Percentiles rank a stretch among this genome's conserved stretches.
These are phyloP conservation scores for Candida sanyaensis DNA, from an alignment of 1,139 yeast genomes.

Conservation along the genomic window DNA sequence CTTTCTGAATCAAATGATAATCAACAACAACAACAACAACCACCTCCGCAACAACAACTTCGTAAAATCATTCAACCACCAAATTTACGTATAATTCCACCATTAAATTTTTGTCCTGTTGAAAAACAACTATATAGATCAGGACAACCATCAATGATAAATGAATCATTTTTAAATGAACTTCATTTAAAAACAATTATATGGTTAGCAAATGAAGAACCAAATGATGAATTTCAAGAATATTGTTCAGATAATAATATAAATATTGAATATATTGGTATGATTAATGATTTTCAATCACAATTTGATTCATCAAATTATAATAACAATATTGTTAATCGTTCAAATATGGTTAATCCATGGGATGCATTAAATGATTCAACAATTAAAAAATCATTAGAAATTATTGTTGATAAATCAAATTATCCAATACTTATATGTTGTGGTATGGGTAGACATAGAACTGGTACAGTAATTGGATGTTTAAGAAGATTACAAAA, in stretches of 20 bases:
- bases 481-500: slow-evolving; percentile 88
- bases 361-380: slow-evolving; percentile 96
- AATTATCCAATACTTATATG: slow-evolving; percentile 86
- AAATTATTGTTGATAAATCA: slow-evolving; percentile 67
- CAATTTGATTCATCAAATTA: slow-evolving; percentile 20
- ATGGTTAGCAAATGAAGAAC: slow-evolving; percentile 96
- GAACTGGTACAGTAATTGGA: slow-evolving; percentile 95
- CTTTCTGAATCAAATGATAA: too few relatives aligned
- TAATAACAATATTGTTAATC: slow-evolving; percentile 11
- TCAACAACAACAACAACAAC: slow-evolving; percentile 7
- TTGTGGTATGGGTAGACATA: slow-evolving; percentile 97
- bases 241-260: slow-evolving; percentile 76
- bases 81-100: slow-evolving; percentile 76
- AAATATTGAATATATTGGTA: slow-evolving; percentile 62
- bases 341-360: slow-evolving; percentile 47
- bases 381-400: slow-evolving; percentile 77
- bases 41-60: slow-evolving; percentile 5
- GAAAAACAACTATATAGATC: slow-evolving; percentile 83
- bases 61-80: slow-evolving; percentile 46
- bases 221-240: slow-evolving; percentile 81
- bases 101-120: slow-evolving; percentile 92
- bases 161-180: slow-evolving; percentile 79
- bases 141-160: slow-evolving; percentile 96
- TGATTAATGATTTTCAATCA: slow-evolving; percentile 51
- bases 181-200: slow-evolving; percentile 76